phyloP scores from a whole-genome alignment of 1,284 basidiomycete genomes.

The Schizophyllum commune region DNA sequence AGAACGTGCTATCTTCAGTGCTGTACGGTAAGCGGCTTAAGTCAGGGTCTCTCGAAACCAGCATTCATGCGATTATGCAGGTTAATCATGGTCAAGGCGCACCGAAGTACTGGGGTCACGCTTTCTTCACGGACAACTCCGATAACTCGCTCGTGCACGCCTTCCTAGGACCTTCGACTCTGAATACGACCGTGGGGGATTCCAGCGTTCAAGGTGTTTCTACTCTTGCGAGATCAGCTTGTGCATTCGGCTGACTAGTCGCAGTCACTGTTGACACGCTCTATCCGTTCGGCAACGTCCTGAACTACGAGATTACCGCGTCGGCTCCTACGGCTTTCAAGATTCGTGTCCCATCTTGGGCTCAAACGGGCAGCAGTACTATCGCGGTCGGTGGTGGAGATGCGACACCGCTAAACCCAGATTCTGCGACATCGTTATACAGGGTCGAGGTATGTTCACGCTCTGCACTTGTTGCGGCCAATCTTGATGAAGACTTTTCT shows the following conservation, averaged over 20 bases:
- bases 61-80: conserved; percentile 25
- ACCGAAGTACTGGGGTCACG: conserved; percentile 32
- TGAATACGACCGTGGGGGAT: conserved; percentile 22
- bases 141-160: conserved; percentile 24
- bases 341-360: conserved; percentile 29
- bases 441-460: conserved; percentile 16
- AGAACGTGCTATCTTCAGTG: conserved; percentile 25
- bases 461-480: conserved; percentile 3
- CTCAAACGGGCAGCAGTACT: conserved; percentile 24
- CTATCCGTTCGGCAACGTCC: conserved; percentile 27
- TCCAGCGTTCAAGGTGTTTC: conserved; percentile 23
- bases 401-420: conserved; percentile 14
- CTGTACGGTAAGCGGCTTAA: neutral
- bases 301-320: conserved; percentile 26
- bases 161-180: conserved; percentile 28
- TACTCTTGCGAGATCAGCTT: neutral
- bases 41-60: conserved; percentile 23
- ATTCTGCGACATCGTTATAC: conserved; percentile 22
- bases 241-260: neutral
- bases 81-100: neutral
- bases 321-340: conserved; percentile 24
- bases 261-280: conserved; percentile 26
- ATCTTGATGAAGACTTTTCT: neutral
- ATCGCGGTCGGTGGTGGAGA: conserved; percentile 22
- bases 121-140: conserved; percentile 24